Conservation (phyloP, 257 asterid genomes). For the Fraxinus quadrangulata region DNA sequence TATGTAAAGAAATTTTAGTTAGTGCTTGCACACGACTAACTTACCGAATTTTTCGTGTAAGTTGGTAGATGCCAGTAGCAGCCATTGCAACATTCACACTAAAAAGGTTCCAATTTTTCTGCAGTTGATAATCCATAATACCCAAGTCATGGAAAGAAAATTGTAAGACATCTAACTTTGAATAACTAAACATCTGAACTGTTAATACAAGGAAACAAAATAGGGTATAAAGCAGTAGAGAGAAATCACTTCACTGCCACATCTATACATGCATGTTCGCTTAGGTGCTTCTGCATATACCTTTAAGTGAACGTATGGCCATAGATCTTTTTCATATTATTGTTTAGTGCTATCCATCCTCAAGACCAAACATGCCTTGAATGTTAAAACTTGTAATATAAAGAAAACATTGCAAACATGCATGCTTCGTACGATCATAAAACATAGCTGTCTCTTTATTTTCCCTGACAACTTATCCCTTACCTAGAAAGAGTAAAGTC, state of each 20-base stretch:
- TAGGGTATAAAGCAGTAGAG: background rate
- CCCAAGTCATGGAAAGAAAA: background rate
- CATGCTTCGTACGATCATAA: background rate
- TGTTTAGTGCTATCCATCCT: background rate
- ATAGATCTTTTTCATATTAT: background rate
- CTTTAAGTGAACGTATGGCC: background rate
- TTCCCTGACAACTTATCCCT: background rate
- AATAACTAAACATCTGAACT: background rate
- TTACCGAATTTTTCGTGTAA: conserved; percentile 70
- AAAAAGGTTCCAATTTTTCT: conserved; percentile 92
- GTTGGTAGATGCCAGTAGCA: conserved; percentile 85
- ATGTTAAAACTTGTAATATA: background rate
- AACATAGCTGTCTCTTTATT: background rate
- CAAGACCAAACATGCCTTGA: background rate
- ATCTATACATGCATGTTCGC: background rate
- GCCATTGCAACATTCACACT: conserved; percentile 93
- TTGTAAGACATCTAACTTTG: background rate
- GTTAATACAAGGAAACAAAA: background rate
- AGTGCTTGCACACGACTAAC: conserved; percentile 13
- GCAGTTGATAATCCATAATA: conserved; percentile 42
- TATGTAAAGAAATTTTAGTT: background rate
- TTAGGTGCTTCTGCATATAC: background rate
- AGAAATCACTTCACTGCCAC: background rate
- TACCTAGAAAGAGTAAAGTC: background rate
- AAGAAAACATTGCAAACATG: background rate